Conservation (phyloP, 179 eudicot species). For the Silene noctiflora region DNA sequence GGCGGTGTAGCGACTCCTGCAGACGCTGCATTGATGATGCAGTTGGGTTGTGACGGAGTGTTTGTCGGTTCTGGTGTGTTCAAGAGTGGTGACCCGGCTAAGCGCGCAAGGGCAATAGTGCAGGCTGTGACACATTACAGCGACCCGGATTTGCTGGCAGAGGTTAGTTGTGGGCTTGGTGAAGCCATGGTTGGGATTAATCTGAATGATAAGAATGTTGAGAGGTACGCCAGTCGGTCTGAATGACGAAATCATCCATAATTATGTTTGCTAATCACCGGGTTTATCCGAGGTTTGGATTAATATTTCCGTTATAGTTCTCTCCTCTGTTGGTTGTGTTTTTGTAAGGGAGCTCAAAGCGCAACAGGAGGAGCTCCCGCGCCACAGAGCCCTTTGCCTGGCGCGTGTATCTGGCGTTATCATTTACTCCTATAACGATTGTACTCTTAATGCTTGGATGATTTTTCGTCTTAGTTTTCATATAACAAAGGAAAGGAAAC, state of each 20-base stretch:
- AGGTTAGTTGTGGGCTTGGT: constrained; percentile 71
- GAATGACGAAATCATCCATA: not conserved
- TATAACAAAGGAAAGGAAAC: not conserved
- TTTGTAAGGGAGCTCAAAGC: too few relatives aligned
- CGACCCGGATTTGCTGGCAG: constrained; percentile 65
- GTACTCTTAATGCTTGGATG: not conserved
- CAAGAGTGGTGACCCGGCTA: constrained; percentile 74
- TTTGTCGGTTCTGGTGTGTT: constrained; percentile 78
- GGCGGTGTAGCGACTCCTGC: constrained; percentile 84
- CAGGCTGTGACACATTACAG: constrained; percentile 81
- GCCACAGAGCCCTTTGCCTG: too few relatives aligned
- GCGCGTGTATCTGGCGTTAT: not conserved
- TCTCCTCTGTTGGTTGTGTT: not conserved
- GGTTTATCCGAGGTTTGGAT: constrained; percentile 6
- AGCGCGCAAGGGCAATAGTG: constrained; percentile 62
- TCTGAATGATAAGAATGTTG: constrained; percentile 64
- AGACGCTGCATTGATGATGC: constrained; percentile 81
- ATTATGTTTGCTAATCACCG: not conserved
- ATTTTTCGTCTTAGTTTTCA: constrained; percentile 18
- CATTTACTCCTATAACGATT: not conserved
- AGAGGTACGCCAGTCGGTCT: constrained; percentile 73
- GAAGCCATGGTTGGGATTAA: constrained; percentile 87
- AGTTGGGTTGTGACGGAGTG: constrained; percentile 70
- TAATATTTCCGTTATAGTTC: constrained; percentile 1
- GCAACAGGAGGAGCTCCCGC: too few relatives aligned